Base-by-base conservation (phyloP, 2,329 filamentous ascomycete genomes). In the Bipolaris bicolor region DNA sequence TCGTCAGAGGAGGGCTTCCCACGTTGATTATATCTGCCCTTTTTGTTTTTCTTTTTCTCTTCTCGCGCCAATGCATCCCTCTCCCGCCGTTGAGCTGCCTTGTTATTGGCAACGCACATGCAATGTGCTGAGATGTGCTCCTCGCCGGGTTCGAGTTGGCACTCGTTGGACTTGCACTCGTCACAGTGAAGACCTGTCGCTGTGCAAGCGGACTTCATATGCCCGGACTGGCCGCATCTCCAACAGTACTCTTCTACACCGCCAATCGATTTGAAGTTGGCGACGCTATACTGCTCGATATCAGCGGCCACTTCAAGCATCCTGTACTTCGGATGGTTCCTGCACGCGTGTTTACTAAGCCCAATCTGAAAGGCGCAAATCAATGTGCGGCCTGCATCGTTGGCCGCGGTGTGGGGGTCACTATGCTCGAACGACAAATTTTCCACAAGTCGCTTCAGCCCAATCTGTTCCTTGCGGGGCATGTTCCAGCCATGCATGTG, bases 341-440 rank as follows among this genome's bases (percentile, higher is more conserved):
- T 61, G 40, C 49, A 47, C 0, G 39, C 31, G 1, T 56, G 15
- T 0, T 31, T 29, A 0, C 50, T 49, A 3, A 68, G 45, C 1
- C 61, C 52, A 31, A 71, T 49, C 13, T 65, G 57, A 5, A 72
- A 53, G 0, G 63, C 71, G 3, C 44, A 58, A 18, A 73, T 72
- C 15, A 69, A 48, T 0, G 71, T 72, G 2, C 66, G 60, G 1
- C 60, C 68, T 0, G 48, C 58, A 34, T 70, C 67, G 43, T 71
- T 70, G 11, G 59, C 56, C 1, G 67, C 67, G 1, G 67, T 68
- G 46, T 71, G 68, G 5, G 61, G 11, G 26, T 71, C 60, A 22
- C 51, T 55, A 22, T 66, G 61, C 5, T 59, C 44, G n/a, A 70
- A 64, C 6, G 43, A 51, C 16, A 64, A 40, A 2, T 41, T 29